Evolutionary conservation across 1,284 basidiomycete genomes (phyloP).

Genomic region (Phylloboletellus chloephorus): DNA sequence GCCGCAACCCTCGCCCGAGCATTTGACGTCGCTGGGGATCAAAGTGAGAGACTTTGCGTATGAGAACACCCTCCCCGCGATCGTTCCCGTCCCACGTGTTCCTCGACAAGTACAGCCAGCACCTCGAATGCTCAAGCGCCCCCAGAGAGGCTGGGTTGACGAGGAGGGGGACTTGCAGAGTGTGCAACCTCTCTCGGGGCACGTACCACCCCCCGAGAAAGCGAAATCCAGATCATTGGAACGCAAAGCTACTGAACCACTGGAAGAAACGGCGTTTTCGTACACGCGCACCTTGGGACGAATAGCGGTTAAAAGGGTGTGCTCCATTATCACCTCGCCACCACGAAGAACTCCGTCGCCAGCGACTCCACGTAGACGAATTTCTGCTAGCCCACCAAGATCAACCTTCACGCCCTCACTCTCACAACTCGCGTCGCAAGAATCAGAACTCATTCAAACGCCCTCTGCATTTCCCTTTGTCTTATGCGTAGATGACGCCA

Average conservation of each 20-base stretch:
- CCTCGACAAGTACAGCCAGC: constrained; percentile 44
- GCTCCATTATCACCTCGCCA: constrained; percentile 13
- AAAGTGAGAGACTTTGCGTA: constrained; percentile 71
- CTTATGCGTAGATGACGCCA: constrained; percentile 35
- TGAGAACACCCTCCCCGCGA: constrained; percentile 57
- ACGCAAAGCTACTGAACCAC: constrained; percentile 48
- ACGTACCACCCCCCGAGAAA: constrained; percentile 7
- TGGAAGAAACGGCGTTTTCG: constrained; percentile 24
- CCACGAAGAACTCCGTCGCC: constrained; percentile 5
- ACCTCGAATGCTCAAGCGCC: constrained; percentile 36
- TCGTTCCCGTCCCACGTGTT: constrained; percentile 41
- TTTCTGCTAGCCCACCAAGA: constrained; percentile 20
- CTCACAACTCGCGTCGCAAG: constrained; percentile 36
- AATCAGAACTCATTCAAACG: constrained; percentile 42
- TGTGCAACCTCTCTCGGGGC: constrained; percentile 8
- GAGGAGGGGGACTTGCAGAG: constrained; percentile 19
- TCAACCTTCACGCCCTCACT: constrained; percentile 25
- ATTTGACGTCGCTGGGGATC: constrained; percentile 46
- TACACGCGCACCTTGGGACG: constrained; percentile 19
- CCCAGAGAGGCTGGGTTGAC: constrained; percentile 27
- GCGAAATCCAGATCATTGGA: constrained; percentile 35
- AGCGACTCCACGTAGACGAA: constrained; percentile 6
- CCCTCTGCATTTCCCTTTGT: constrained; percentile 52
- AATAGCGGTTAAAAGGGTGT: constrained; percentile 16
- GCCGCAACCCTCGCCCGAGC: constrained; percentile 35